Conservation (phyloP, 441 rosid genomes). For the Metrosideros polymorpha region DNA sequence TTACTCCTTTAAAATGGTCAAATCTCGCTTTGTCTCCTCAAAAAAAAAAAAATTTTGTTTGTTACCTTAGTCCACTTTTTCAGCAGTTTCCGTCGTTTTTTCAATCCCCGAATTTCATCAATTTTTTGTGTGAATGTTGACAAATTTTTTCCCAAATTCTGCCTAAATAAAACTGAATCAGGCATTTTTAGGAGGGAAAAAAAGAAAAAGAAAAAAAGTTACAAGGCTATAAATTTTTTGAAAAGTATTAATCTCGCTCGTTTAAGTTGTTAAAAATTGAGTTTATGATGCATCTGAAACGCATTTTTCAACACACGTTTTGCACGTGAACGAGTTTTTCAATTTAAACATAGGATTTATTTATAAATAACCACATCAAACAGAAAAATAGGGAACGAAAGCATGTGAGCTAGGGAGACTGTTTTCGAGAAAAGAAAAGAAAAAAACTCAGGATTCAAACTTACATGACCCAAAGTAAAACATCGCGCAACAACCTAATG, state of each 20-base stretch:
- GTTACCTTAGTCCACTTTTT: neutral
- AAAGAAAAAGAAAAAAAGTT: neutral
- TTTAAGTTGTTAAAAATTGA: neutral
- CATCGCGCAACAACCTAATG: neutral
- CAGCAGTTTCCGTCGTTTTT: neutral
- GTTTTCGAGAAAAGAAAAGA: neutral
- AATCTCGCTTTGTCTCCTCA: neutral
- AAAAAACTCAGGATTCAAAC: neutral
- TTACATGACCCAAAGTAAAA: neutral
- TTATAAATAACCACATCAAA: neutral
- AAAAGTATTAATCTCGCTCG: neutral
- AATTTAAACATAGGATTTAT: neutral
- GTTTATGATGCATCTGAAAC: neutral
- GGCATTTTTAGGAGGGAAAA: neutral
- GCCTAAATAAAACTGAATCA: neutral
- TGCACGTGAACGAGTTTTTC: neutral
- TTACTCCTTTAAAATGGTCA: neutral
- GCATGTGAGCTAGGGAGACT: neutral
- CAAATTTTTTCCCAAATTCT: neutral
- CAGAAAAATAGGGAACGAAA: neutral
- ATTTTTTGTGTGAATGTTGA: neutral
- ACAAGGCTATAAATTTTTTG: neutral
- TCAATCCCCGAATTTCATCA: neutral
- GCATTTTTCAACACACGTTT: neutral
- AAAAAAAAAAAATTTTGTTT: neutral